These are phyloP conservation scores for Aspergillus nanangensis DNA, from an alignment of 495 filamentous ascomycete genomes.

Conservation along the genomic window DNA sequence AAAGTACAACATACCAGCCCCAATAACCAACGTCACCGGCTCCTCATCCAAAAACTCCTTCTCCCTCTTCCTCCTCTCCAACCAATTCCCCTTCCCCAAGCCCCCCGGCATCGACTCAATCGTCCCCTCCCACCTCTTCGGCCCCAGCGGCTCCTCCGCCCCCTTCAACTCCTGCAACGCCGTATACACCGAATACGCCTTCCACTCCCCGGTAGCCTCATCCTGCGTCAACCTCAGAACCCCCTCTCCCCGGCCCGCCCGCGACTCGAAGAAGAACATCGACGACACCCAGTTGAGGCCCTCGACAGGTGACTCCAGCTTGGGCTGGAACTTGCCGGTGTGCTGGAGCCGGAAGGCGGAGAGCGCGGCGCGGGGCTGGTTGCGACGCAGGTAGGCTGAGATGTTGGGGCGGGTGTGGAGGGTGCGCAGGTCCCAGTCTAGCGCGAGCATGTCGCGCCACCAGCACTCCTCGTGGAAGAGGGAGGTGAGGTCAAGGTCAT, in stretches of 20 bases:
- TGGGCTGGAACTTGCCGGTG: conserved; percentile 35
- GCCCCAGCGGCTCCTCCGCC: conserved; percentile 46
- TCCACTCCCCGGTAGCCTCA: conserved; percentile 48
- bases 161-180: conserved; percentile 48
- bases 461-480: conserved; percentile 55
- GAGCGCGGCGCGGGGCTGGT: conserved; percentile 29
- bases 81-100: conserved; percentile 61
- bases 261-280: conserved; percentile 48
- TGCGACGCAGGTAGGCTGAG: conserved; percentile 35
- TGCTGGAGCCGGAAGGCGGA: conserved; percentile 36
- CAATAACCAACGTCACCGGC: conserved; percentile 64
- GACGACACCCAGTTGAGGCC: conserved; percentile 46
- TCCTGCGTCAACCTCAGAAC: conserved; percentile 51
- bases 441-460: conserved; percentile 59
- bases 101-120: conserved; percentile 55
- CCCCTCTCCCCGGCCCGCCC: conserved; percentile 52
- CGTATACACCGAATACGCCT: conserved; percentile 63
- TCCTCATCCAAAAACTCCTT: conserved; percentile 52
- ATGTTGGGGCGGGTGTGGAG: conserved; percentile 48
- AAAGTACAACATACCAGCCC: conserved; percentile 47
- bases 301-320: conserved; percentile 36
- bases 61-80: conserved; percentile 53
- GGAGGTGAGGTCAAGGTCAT: conserved; percentile 5
- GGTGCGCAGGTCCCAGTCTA: conserved; percentile 58
- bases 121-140: conserved; percentile 47